Conservation (phyloP, 768 basidiomycete genomes). For the Pluteus cervinus region DNA sequence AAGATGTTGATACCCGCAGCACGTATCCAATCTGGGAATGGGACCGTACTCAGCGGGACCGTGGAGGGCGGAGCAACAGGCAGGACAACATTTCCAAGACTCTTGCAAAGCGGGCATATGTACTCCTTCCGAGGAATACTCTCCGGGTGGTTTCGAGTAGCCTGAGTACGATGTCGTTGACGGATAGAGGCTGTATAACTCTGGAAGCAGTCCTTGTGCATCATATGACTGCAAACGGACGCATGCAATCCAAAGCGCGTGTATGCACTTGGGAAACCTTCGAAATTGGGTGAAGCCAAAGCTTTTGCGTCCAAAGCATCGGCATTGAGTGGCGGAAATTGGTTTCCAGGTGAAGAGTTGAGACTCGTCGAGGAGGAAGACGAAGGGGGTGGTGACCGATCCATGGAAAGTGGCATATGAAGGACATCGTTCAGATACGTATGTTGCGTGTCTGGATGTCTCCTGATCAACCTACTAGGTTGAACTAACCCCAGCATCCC, state of each 20-base stretch:
- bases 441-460: slow-evolving; percentile 63
- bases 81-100: slow-evolving; percentile 88
- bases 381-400: slow-evolving; percentile 38
- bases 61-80: slow-evolving; percentile 58
- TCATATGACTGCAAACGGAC: slow-evolving; percentile 92
- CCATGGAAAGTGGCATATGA: slow-evolving; percentile 56
- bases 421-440: slow-evolving; percentile 71
- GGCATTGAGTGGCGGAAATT: slow-evolving; percentile 46
- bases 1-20: slow-evolving; percentile 85
- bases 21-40: slow-evolving; percentile 88
- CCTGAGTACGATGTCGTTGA: slow-evolving; percentile 81
- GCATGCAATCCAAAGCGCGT: slow-evolving; percentile 82
- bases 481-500: slow-evolving; percentile 86
- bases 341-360: slow-evolving; percentile 8
- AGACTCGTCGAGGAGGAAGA: slow-evolving; percentile 14
- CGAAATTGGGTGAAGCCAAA: slow-evolving; percentile 46
- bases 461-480: slow-evolving; percentile 78
- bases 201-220: slow-evolving; percentile 94
- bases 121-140: slow-evolving; percentile 91
- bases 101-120: slow-evolving; percentile 96
- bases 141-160: slow-evolving; percentile 91
- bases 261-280: slow-evolving; percentile 64
- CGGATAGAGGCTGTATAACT: slow-evolving; percentile 84
- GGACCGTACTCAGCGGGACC: slow-evolving; percentile 47
- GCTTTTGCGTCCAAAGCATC: slow-evolving; percentile 43